Percentiles rank a stretch among this genome's conserved stretches.
These are phyloP conservation scores for Lindgomyces ingoldianus DNA, from an alignment of 495 filamentous ascomycete species.

Conservation along the genomic window DNA sequence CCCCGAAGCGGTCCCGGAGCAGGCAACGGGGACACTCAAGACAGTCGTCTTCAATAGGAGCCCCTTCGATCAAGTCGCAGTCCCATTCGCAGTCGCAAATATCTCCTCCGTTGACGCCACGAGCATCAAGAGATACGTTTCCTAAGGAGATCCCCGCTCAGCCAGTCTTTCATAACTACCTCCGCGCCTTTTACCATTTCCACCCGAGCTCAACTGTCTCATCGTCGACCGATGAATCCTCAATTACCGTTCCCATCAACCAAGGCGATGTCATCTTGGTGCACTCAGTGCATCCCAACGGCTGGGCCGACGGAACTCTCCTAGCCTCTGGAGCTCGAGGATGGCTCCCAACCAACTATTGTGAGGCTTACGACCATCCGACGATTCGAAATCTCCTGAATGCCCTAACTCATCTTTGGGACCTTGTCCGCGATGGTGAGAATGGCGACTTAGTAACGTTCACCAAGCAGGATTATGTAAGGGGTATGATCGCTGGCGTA, in stretches of 20 bases:
- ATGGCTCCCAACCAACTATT: conserved; percentile 98
- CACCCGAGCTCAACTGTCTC: conserved; percentile 73
- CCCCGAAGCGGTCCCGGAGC: conserved; percentile 35
- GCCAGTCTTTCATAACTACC: conserved; percentile 86
- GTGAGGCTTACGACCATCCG: conserved; percentile 86
- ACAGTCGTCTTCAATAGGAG: conserved; percentile 35
- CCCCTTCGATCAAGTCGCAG: conserved; percentile 20
- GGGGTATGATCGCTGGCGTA: conserved; percentile 89
- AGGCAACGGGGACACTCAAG: conserved; percentile 24
- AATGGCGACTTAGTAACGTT: conserved; percentile 69
- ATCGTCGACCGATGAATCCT: conserved; percentile 59
- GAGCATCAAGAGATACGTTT: conserved; percentile 33
- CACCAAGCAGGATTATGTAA: conserved; percentile 84
- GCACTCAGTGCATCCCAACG: conserved; percentile 96
- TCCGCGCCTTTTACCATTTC: conserved; percentile 95
- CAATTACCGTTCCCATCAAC: conserved; percentile 79
- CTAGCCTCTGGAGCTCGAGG: conserved; percentile 83
- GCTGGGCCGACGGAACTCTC: conserved; percentile 98
- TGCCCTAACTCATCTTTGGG: conserved; percentile 89
- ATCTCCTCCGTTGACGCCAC: conserved; percentile 41
- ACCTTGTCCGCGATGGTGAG: conserved; percentile 73
- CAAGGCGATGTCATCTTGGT: conserved; percentile 91
- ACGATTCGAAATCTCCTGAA: conserved; percentile 82
- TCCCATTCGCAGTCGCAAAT: conserved; percentile 39
- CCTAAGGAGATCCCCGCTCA: conserved; percentile 30